These are phyloP conservation scores for Batkoa obscura DNA, from an alignment of 371 early-diverging fungal genomes.

Conservation along the genomic window DNA sequence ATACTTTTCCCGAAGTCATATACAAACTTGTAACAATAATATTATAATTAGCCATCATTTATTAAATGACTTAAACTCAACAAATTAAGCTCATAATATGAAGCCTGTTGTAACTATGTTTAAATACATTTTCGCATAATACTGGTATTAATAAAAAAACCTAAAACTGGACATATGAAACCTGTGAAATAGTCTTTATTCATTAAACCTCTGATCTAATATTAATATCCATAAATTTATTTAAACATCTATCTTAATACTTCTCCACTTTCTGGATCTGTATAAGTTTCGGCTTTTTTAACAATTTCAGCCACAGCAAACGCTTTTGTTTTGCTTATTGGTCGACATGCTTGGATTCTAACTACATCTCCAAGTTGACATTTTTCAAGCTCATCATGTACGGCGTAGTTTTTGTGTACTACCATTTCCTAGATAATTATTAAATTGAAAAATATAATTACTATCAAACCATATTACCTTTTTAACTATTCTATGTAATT, in stretches of 20 bases:
- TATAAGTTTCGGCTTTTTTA: constrained; percentile 9
- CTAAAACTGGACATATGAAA: no score
- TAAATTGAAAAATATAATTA: background rate
- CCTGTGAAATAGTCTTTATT: no score
- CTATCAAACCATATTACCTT: constrained; percentile 37
- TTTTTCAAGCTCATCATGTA: constrained; percentile 65
- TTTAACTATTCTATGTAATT: constrained; percentile 61
- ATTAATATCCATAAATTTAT: no score
- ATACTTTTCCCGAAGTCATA: no score
- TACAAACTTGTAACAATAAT: no score
- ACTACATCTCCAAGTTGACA: constrained; percentile 82
- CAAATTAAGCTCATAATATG: no score
- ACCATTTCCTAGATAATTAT: constrained; percentile 21
- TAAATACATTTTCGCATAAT: no score
- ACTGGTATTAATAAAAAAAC: no score
- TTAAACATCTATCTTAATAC: constrained; percentile 7
- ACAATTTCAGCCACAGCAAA: constrained; percentile 78
- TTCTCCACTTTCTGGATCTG: constrained; percentile 10
- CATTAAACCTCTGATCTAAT: no score
- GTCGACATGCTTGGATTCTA: constrained; percentile 77
- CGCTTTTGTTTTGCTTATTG: constrained; percentile 69
- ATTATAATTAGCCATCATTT: no score
- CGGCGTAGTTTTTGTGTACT: constrained; percentile 68
- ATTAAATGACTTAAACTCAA: no score
- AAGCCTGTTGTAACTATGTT: no score